phyloP scores from a whole-genome alignment of 495 filamentous ascomycete species.

The Neurospora pannonica region DNA sequence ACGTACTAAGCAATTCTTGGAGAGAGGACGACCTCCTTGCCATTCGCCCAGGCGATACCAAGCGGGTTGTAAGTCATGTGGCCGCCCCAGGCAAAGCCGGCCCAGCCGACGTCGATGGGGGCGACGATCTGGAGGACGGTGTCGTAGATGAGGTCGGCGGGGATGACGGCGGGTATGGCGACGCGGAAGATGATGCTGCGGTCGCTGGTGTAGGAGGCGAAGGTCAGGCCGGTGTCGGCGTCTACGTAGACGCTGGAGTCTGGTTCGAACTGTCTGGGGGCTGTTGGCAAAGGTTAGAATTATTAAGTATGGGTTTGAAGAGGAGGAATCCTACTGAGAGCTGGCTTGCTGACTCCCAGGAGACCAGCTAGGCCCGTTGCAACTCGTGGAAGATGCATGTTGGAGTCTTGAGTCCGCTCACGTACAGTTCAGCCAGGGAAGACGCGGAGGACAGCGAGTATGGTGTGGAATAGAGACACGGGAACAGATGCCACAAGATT shows the following conservation, averaged over 20 bases:
- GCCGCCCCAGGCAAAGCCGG: conserved; percentile 37
- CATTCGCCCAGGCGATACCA: conserved; percentile 34
- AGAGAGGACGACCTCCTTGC: conserved; percentile 26
- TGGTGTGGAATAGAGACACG: neutral
- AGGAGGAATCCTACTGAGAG: neutral
- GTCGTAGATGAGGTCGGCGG: conserved; percentile 26
- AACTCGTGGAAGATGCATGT: conserved; percentile 15
- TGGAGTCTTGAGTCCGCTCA: neutral
- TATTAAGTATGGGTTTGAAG: neutral
- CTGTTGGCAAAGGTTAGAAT: conserved; percentile 1
- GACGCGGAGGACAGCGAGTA: neutral
- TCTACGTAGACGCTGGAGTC: conserved; percentile 29
- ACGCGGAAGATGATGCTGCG: conserved; percentile 29
- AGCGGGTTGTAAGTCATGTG: conserved; percentile 40
- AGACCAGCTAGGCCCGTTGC: conserved; percentile 12
- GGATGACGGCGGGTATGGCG: conserved; percentile 28
- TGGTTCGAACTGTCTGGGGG: conserved; percentile 20
- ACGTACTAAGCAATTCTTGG: conserved; percentile 37
- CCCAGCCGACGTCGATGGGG: conserved; percentile 33
- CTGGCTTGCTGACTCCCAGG: conserved; percentile 16
- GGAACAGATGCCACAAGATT: neutral
- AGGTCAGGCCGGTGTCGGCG: conserved; percentile 31
- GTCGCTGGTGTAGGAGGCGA: conserved; percentile 29
- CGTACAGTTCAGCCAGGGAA: neutral
- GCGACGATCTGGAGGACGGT: conserved; percentile 32